phyloP scores from a whole-genome alignment of 306 rosid genomes.

The Mimosa bimucronata region DNA sequence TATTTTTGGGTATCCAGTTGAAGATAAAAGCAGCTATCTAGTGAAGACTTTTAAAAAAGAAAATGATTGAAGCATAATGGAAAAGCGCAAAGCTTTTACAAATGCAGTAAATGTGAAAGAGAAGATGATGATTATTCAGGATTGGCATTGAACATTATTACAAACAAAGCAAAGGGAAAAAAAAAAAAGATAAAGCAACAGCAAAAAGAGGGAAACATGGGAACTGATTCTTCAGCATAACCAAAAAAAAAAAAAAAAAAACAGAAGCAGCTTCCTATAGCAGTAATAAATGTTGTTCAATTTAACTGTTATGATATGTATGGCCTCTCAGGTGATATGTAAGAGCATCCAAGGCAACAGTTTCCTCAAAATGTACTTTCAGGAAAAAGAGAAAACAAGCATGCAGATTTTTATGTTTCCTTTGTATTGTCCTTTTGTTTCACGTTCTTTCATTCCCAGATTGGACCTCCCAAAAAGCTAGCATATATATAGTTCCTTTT shows the following conservation, averaged over 20 bases:
- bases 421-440: not conserved
- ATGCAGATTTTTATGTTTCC: not conserved
- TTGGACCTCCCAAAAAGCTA: not conserved
- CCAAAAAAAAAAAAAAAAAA: not conserved
- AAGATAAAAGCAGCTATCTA: not conserved
- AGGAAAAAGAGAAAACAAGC: not conserved
- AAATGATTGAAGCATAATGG: not conserved
- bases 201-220: not conserved
- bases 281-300: not conserved
- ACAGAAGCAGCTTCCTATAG: not conserved
- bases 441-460: not conserved
- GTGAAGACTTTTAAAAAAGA: not conserved
- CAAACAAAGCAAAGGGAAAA: not conserved
- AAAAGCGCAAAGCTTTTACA: not conserved
- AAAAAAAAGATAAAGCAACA: not conserved
- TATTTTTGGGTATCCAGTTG: not conserved
- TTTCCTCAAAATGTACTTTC: not conserved
- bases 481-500: not conserved
- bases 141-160: not conserved
- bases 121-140: not conserved
- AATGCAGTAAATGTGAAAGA: not conserved
- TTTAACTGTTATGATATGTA: not conserved
- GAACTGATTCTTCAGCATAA: not conserved
- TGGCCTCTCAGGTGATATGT: not conserved
- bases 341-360: constrained; percentile 34